Percentiles rank a stretch among this genome's conserved stretches.
These are phyloP conservation scores for Populus euphratica DNA, from an alignment of 345 rosid species.

Conservation along the genomic window DNA sequence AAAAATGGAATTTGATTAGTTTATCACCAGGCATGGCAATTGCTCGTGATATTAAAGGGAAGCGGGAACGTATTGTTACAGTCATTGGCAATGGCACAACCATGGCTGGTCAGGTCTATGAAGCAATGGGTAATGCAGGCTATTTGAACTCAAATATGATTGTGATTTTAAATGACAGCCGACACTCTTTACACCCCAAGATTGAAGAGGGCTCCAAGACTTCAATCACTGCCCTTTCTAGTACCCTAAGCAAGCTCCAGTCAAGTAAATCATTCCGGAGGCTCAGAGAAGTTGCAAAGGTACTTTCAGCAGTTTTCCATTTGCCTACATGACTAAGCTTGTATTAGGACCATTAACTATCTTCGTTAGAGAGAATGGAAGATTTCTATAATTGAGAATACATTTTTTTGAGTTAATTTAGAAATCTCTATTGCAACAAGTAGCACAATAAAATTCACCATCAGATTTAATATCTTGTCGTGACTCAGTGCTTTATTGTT, in stretches of 20 bases:
- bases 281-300: constrained; percentile 90
- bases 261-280: constrained; percentile 79
- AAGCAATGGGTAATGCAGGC: constrained; percentile 95
- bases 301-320: constrained; percentile 18
- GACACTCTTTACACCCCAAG: constrained; percentile 70
- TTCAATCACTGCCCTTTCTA: constrained; percentile 73
- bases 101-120: constrained; percentile 90
- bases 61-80: constrained; percentile 63
- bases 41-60: constrained; percentile 87
- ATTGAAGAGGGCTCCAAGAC: constrained; percentile 69
- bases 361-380: not conserved
- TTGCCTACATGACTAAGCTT: not conserved
- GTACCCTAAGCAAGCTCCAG: constrained; percentile 79
- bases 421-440: not conserved
- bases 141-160: constrained; percentile 86
- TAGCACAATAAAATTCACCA: not conserved
- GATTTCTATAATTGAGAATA: constrained; percentile 1
- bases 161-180: constrained; percentile 81
- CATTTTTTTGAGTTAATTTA: not conserved
- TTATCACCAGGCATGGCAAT: constrained; percentile 68
- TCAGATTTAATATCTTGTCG: not conserved
- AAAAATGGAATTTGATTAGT: constrained; percentile 1
- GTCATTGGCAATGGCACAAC: constrained; percentile 79
- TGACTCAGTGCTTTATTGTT: not conserved
- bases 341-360: not conserved